Evolutionary conservation across 1,284 basidiomycete genomes (phyloP), one percentile per base, ranked within the genome.

Genomic region (Pseudozyma sp.): DNA sequence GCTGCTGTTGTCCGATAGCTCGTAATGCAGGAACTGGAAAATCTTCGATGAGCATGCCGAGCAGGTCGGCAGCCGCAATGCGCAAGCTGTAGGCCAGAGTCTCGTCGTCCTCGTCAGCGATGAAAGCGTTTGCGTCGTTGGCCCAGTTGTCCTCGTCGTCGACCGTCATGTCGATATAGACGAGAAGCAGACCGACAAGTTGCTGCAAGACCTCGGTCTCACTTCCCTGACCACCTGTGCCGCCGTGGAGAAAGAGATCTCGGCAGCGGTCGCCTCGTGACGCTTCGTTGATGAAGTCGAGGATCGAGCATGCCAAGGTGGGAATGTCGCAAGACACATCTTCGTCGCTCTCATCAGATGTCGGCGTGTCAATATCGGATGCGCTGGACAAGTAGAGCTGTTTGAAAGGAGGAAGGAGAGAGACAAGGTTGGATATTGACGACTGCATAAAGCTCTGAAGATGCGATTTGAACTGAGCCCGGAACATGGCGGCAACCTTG

Each of bases 111-210:
- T 97, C 95, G 79, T 97, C 94, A 24, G 92, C 91, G 29, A 98
- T 91, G 82, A 98, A 98, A 3, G 92, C 90, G 75, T 97, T 96
- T 1, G 93, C 90, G 79, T 97, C 92, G 56, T 87, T 89, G 5
- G 89, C 89, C 95, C 96, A 98, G 42, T 90, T 91, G 52, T 95
- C 94, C 83, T 95, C 94, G 92, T 97, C 93, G 56, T 95, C 93
- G 16, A 89, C 88, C 0, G 94, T 94, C 87, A 98, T 94, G 82
- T 94, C 93, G 17, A 90, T 88, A 86, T 91, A 94, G 19, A 87
- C 88, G 72, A 94, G 89, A 3, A 92, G 87, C 6, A 88, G 86
- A 9, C 86, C 85, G 24, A 94, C 84, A 46, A 94, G 85, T 1
- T 87, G 84, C 19, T 87, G 84, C 57, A 92, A 84, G 39, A 84